A percentile compares a stretch with the other conserved stretches of the same genome.
Evolutionary conservation across 768 basidiomycete genomes (phyloP).

Genomic region (Lactifluus rugatus): DNA sequence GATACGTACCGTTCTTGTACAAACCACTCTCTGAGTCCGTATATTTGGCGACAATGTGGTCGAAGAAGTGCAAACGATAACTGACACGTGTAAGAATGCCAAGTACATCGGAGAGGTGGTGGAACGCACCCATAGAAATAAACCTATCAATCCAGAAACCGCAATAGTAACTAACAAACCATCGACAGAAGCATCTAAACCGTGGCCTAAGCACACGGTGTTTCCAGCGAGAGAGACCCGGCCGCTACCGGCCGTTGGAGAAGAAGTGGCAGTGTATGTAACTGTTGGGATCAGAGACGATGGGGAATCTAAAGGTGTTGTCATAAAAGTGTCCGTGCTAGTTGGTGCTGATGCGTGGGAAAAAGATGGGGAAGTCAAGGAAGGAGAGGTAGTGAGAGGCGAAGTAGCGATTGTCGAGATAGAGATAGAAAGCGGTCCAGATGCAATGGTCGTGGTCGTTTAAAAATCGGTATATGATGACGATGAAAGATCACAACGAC

Average conservation of each 20-base stretch:
- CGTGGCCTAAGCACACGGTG: conserved; percentile 52
- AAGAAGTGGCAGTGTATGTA: conserved; percentile 8
- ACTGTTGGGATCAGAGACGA: conserved; percentile 1
- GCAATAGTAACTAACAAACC: conserved; percentile 52
- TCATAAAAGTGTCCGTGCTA: conserved; percentile 11
- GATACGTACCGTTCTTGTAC: conserved; percentile 51
- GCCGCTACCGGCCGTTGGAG: conserved; percentile 15
- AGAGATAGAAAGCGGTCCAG: not conserved
- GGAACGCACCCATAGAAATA: conserved; percentile 57
- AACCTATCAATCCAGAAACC: conserved; percentile 47
- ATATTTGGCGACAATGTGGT: conserved; percentile 63
- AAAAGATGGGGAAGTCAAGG: not conserved
- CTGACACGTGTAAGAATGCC: conserved; percentile 27
- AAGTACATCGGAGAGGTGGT: not conserved
- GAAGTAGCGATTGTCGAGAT: not conserved
- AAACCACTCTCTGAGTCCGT: conserved; percentile 71
- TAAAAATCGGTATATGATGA: no score
- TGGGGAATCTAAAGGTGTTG: not conserved
- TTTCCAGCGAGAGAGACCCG: conserved; percentile 20
- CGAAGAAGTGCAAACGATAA: conserved; percentile 57
- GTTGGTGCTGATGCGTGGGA: not conserved
- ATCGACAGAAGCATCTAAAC: conserved; percentile 51
- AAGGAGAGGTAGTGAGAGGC: conserved; percentile 2
- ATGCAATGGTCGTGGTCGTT: not conserved
- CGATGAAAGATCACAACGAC: not conserved